Evolutionary conservation across 2,329 filamentous ascomycete genomes (phyloP), one percentile per base, ranked within the genome.

Genomic region (Tolypocladium album): DNA sequence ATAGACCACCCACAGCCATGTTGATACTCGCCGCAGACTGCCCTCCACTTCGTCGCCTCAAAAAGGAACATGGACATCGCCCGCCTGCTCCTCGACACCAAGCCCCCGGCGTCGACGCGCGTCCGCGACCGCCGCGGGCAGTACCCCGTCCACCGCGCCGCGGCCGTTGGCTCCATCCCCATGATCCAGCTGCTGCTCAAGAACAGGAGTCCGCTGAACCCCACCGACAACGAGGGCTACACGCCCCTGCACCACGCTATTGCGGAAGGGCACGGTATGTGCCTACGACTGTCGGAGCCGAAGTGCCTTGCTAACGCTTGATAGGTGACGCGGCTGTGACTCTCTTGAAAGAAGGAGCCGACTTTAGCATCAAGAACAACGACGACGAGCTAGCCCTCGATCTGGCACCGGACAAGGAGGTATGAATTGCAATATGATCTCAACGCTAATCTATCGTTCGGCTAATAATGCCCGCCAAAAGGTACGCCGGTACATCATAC

Each of bases 161-260:
- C 94, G 0, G 93, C 94, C 3, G 85, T 92, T 4, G 95, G 95
- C 8, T 93, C 88, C 4, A 83, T 88, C n/a, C 92, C 93, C 6
- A 91, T 99, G 77, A 80, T 96, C 56, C 88, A 86, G 67, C 76
- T 96, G 43, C 77, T 99, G 17, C 76, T 97, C 20, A 84, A 89
- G 67, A 83, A 89, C 66, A 81, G 79, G 65, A 96, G 90, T 64
- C 92, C 93, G 0, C 70, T 97, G 31, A 90, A 96, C 72, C 87
- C 91, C 2, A 87, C 88, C 2, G 94, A 99, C 75, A 78, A 79
- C 42, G 86, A 91, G 65, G 93, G 93, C 1, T 86, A 89, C 71
- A 97, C 94, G 31, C 88, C 94, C 4, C 78, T 99, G 67, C 94
- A 99, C 75, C 94, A 99, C 70, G 86, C 90, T 15, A 76, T 92